Evolutionary conservation across 2,329 filamentous ascomycete species (phyloP).

Genomic region (Calcarisporium arbuscula): DNA sequence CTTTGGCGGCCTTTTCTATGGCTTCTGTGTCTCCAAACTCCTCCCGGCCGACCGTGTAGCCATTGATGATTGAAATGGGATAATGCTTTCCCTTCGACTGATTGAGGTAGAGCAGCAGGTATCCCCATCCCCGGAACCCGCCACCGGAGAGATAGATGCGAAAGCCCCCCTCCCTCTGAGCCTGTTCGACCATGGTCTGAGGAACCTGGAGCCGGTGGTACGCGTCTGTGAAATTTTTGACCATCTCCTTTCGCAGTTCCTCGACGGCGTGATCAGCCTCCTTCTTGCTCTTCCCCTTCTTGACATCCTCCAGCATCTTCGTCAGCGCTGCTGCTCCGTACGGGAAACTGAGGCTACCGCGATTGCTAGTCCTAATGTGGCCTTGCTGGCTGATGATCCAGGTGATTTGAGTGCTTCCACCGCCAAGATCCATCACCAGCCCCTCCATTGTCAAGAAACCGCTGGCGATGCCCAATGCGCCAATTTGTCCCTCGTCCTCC

Average conservation of each 20-base stretch:
- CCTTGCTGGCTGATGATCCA: slow-evolving; percentile 53
- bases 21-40: slow-evolving; percentile 45
- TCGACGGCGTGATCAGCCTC: slow-evolving; percentile 38
- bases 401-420: slow-evolving; percentile 63
- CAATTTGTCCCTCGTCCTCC: slow-evolving; percentile 59
- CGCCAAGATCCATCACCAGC: slow-evolving; percentile 66
- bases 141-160: slow-evolving; percentile 63
- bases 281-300: slow-evolving; percentile 27
- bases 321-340: slow-evolving; percentile 64
- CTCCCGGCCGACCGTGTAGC: slow-evolving; percentile 46
- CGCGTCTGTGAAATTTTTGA: slow-evolving; percentile 42
- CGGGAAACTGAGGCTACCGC: slow-evolving; percentile 58
- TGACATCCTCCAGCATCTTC: slow-evolving; percentile 42
- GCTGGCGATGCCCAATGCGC: slow-evolving; percentile 61
- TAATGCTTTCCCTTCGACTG: slow-evolving; percentile 54
- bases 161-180: slow-evolving; percentile 40
- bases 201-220: slow-evolving; percentile 49
- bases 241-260: slow-evolving; percentile 43
- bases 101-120: slow-evolving; percentile 53
- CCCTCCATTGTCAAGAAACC: slow-evolving; percentile 55
- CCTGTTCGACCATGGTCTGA: slow-evolving; percentile 36
- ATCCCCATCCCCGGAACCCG: slow-evolving; percentile 67
- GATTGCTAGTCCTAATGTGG: slow-evolving; percentile 41
- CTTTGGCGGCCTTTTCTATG: slow-evolving; percentile 23
- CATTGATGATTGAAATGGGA: slow-evolving; percentile 67